Base-by-base conservation (phyloP, 257 asterid genomes). In the Solanum clarkiae region DNA sequence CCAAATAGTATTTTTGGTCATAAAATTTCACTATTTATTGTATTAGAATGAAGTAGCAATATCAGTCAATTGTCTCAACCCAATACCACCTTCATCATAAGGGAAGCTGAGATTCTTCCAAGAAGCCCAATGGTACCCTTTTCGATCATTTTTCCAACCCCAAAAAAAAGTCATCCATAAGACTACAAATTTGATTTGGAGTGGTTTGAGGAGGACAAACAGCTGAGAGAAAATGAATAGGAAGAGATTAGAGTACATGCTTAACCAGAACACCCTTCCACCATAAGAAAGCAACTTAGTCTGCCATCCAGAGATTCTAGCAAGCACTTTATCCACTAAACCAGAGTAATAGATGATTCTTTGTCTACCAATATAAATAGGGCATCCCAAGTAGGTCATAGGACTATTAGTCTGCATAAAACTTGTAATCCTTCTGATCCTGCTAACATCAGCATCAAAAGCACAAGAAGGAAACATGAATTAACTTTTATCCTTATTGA, bases 391-490 rank as follows among this genome's bases (percentile, higher is more conserved):
- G 11, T 11, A 12, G 4, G 15, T 12, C 3, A 11, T 12, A 4
- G 15, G 55, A 0, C 15, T 14, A 0, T 11, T 4, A 4, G 4
- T 49, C 1, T 49, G 2, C 0, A 0, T 3, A 12, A 49, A 1
- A 12, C 54, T 1, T 0, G 15, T 49, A 1, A 49, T 2, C 13
- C 5, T 12, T 11, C 1, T 49, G 0, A 49, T 2, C 4, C 16
- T 11, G 0, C 11, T 1, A 0, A 0, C 11, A 0, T 5, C 1
- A 3, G 1, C 12, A 0, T 0, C 12, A 0, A 49, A 49, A 11
- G 54, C 1, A 11, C 1, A 5, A 7, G 8, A 4, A 42, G 45
- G 9, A 7, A 42, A 1, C 9, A 42, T 42, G 8, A 42, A 49
- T 0, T 49, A 6, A 49, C 5, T 49, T 11, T 11, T 49, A 0